phyloP scores from a whole-genome alignment of 345 rosid genomes.

The Moricandia moricandioides region DNA sequence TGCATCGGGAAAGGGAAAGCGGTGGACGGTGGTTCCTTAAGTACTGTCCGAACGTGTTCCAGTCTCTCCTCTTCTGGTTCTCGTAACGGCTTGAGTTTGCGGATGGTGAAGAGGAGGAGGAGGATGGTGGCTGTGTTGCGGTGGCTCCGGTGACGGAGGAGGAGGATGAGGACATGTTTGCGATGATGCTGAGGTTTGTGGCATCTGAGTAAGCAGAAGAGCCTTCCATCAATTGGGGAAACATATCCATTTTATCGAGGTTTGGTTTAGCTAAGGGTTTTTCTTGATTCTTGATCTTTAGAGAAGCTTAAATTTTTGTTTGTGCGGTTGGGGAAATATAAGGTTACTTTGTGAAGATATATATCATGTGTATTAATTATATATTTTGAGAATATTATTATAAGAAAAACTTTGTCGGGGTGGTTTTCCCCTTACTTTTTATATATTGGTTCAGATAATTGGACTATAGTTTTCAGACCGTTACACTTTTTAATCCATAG shows the following conservation, averaged over 20 bases:
- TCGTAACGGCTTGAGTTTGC: constrained; percentile 58
- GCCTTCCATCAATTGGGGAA: constrained; percentile 37
- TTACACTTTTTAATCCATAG: constrained; percentile 13
- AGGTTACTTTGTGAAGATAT: constrained; percentile 25
- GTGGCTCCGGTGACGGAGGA: constrained; percentile 23
- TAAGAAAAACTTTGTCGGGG: neutral
- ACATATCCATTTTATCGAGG: constrained; percentile 29
- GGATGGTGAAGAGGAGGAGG: constrained; percentile 40
- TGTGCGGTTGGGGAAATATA: constrained; percentile 35
- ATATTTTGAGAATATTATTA: neutral
- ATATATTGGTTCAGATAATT: constrained; percentile 12
- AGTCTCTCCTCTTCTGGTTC: constrained; percentile 74
- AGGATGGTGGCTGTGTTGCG: constrained; percentile 29
- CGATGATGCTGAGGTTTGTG: constrained; percentile 29
- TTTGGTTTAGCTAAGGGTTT: neutral
- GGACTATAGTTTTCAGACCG: constrained; percentile 22
- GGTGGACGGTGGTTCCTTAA: constrained; percentile 64
- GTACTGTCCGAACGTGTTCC: constrained; percentile 75
- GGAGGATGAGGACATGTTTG: constrained; percentile 33
- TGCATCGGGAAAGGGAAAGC: constrained; percentile 51
- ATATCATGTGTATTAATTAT: constrained; percentile 20
- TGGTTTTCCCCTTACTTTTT: neutral
- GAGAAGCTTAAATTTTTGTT: constrained; percentile 12
- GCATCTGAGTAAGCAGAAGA: constrained; percentile 25
- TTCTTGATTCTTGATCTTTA: constrained; percentile 27